phyloP scores from a whole-genome alignment of 179 eudicot genomes.

The Silene coronaria region DNA sequence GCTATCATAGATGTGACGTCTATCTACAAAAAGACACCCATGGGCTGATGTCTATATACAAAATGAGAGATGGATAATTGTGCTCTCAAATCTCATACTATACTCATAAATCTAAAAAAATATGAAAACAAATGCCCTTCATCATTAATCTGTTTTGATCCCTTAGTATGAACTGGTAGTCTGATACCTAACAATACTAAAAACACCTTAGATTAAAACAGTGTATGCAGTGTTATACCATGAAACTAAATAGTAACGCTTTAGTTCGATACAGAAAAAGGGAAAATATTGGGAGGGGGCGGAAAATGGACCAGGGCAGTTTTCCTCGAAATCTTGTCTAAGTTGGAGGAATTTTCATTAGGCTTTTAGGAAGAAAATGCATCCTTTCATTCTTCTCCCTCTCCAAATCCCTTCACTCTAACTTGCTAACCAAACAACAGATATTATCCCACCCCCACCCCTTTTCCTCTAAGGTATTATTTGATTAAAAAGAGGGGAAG shows the following conservation, averaged over 20 bases:
- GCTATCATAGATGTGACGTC: too few species aligned
- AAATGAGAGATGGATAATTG: too few species aligned
- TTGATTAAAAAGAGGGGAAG: too few species aligned
- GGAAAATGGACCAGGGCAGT: neutral
- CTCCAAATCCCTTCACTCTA: neutral
- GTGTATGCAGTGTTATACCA: neutral
- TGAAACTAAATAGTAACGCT: neutral
- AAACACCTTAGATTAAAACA: neutral
- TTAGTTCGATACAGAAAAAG: too few species aligned
- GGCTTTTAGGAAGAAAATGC: neutral
- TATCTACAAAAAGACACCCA: too few species aligned
- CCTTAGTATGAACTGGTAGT: neutral
- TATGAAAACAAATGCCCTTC: neutral
- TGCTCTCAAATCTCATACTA: too few species aligned
- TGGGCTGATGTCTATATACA: too few species aligned
- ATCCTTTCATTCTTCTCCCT: neutral
- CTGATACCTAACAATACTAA: neutral
- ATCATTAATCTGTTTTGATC: neutral
- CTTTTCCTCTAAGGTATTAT: too few species aligned
- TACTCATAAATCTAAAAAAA: too few species aligned
- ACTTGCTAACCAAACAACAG: too few species aligned
- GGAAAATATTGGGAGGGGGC: neutral
- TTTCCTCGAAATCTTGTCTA: neutral
- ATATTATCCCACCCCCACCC: too few species aligned
- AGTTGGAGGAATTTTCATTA: neutral